Base-by-base conservation (phyloP, 768 basidiomycete species). In the Phallus indusiatus region DNA sequence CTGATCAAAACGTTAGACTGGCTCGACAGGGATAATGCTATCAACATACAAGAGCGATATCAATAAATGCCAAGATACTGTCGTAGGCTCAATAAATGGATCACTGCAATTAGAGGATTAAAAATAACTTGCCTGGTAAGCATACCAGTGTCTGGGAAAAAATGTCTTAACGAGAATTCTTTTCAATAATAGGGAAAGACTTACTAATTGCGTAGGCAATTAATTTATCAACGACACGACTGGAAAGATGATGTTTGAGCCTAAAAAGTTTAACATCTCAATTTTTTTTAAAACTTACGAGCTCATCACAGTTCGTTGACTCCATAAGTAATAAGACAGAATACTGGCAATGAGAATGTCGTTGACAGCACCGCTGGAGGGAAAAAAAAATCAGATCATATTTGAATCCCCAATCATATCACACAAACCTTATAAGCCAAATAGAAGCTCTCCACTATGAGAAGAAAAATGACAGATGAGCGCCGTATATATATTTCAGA, bases 11-110 rank as follows among this genome's bases (percentile, higher is more conserved):
- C 8, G 18, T 8, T 8, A n/a, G n/a, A n/a, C n/a, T n/a, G n/a
- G n/a, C n/a, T n/a, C n/a, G n/a, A n/a, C n/a, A n/a, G n/a, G n/a
- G n/a, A n/a, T n/a, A n/a, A n/a, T n/a, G n/a, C n/a, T n/a, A n/a
- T n/a, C n/a, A 10, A 55, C 54, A 24, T 42, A 55, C 54, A 42
- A 34, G 46, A 16, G 10, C 35, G 24, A 55, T 55, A 24, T 55
- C 54, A 18, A 55, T 42, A 42, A 55, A 55, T 55, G 54, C 54
- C 18, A 55, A n/a, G 21, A 55, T 55, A 24, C 54, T 55, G 37
- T 36, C 8, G 33, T 35, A 12, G 18, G 21, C 16, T 16, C 18
- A 5, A 37, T 34, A 24, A 16, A 35, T 22, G 17, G 17, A 42
- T 35, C 17, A 55, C 11, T 18, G 17, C n/a, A 17, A 24, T 37